Evolutionary conservation across 352 stramenopile species (phyloP).

Genomic region (Pythium apleroticum): DNA sequence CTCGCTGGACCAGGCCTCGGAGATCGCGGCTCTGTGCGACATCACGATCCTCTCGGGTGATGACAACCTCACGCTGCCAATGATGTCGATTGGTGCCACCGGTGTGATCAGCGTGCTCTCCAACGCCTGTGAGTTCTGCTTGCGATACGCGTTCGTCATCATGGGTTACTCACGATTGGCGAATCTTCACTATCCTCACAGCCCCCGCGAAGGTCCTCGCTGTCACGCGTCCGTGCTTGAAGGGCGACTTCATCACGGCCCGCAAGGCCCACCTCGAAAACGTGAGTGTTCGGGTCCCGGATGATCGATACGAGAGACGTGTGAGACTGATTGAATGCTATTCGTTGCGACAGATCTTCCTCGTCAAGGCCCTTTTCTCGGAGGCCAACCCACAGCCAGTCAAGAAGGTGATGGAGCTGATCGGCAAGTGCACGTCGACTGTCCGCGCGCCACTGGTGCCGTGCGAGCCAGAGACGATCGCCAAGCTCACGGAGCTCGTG

Average conservation of each 20-base stretch:
- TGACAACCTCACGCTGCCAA: conserved; percentile 88
- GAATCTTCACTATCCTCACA: conserved; percentile 19
- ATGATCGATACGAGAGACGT: not conserved
- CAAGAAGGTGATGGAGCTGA: conserved; percentile 88
- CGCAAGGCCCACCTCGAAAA: conserved; percentile 84
- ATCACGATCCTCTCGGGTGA: conserved; percentile 91
- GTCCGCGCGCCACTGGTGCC: conserved; percentile 76
- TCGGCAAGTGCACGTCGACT: conserved; percentile 81
- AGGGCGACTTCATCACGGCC: conserved; percentile 79
- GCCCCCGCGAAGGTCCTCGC: conserved; percentile 84
- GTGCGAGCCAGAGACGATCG: conserved; percentile 66
- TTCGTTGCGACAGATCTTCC: conserved; percentile 60
- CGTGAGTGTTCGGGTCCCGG: conserved; percentile 41
- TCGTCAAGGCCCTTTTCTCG: conserved; percentile 91
- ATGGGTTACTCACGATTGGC: not conserved
- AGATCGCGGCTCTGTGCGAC: conserved; percentile 88
- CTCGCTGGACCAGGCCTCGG: conserved; percentile 83
- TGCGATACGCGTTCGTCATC: not conserved
- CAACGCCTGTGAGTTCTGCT: conserved; percentile 69
- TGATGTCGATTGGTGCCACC: conserved; percentile 88
- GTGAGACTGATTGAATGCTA: not conserved
- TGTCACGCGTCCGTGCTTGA: conserved; percentile 73
- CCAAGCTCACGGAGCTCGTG: conserved; percentile 59
- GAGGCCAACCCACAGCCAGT: conserved; percentile 92
- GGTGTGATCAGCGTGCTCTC: conserved; percentile 91